These are phyloP conservation scores for Fusarium oligoseptatum DNA, from an alignment of 2,329 filamentous ascomycete species.

Conservation along the genomic window DNA sequence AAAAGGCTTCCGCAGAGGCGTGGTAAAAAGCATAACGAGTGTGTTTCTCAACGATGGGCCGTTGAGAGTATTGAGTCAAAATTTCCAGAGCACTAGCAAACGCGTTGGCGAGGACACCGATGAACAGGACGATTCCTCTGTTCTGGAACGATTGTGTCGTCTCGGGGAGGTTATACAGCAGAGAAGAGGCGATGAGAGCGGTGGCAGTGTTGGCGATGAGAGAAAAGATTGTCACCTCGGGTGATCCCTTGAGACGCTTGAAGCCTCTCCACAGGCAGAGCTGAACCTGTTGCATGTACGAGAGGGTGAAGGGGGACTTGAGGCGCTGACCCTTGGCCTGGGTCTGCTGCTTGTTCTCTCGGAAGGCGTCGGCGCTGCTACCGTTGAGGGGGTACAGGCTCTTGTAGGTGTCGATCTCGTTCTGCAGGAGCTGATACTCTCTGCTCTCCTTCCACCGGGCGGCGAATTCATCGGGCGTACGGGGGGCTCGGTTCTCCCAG, in stretches of 20 bases:
- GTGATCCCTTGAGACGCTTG: constrained; percentile 54
- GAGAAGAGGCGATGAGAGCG: constrained; percentile 29
- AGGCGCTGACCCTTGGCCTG: constrained; percentile 55
- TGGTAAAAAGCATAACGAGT: constrained; percentile 57
- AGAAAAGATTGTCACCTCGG: constrained; percentile 26
- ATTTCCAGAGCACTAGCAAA: constrained; percentile 56
- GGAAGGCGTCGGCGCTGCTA: constrained; percentile 42
- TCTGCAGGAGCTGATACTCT: constrained; percentile 29
- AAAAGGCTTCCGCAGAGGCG: constrained; percentile 51
- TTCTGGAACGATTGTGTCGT: constrained; percentile 28
- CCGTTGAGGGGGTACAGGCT: constrained; percentile 44
- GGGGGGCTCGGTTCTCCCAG: constrained; percentile 51
- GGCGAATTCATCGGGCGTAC: constrained; percentile 56
- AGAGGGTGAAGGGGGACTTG: constrained; percentile 64
- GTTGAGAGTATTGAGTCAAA: constrained; percentile 54
- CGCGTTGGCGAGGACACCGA: constrained; percentile 67
- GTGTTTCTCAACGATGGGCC: constrained; percentile 56
- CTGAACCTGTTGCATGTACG: constrained; percentile 59
- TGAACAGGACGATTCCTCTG: constrained; percentile 64
- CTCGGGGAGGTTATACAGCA: constrained; percentile 38
- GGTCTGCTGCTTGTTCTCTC: constrained; percentile 41
- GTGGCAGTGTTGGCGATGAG: constrained; percentile 22
- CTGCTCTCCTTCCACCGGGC: constrained; percentile 50
- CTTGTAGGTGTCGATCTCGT: constrained; percentile 52
- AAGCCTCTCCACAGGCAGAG: constrained; percentile 58